Evolutionary conservation across 176 grass and related monocot genomes (phyloP).

Genomic region (Thinopyrum elongatum): DNA sequence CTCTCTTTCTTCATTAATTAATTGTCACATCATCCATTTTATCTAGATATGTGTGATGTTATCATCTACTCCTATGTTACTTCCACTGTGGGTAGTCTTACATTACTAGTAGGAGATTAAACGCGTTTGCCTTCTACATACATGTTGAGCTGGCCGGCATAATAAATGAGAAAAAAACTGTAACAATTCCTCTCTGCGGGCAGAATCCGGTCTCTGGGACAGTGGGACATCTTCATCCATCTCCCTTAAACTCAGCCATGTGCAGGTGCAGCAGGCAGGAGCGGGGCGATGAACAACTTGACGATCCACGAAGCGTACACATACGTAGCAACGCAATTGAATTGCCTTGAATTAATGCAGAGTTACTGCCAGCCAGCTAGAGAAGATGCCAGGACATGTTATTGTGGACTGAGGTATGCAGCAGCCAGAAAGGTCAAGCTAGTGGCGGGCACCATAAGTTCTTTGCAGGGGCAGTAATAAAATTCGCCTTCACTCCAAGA

Average conservation of each 20-base stretch:
- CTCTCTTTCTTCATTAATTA: too few species aligned
- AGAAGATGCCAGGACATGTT: not conserved
- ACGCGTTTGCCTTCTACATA: not conserved
- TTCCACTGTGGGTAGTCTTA: too few species aligned
- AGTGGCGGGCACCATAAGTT: slow-evolving; percentile 34
- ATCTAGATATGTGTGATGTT: too few species aligned
- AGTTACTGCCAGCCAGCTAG: not conserved
- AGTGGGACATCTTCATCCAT: not conserved
- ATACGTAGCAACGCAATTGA: not conserved
- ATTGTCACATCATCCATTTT: too few species aligned
- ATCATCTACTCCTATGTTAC: too few species aligned
- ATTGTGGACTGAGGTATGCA: not conserved
- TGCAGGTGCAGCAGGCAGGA: not conserved
- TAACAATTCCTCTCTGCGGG: not conserved
- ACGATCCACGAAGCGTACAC: not conserved
- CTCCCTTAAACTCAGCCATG: slow-evolving; percentile 16
- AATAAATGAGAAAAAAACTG: not conserved
- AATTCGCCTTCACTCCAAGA: not conserved
- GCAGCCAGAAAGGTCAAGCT: slow-evolving; percentile 9
- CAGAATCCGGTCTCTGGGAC: not conserved
- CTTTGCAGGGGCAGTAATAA: slow-evolving; percentile 1
- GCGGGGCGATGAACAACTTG: not conserved
- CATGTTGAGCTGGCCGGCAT: not conserved
- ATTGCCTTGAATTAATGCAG: not conserved
- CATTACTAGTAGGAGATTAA: not conserved